Conservation (phyloP, 2,329 filamentous ascomycete species). For the Curvularia verruculosa region DNA sequence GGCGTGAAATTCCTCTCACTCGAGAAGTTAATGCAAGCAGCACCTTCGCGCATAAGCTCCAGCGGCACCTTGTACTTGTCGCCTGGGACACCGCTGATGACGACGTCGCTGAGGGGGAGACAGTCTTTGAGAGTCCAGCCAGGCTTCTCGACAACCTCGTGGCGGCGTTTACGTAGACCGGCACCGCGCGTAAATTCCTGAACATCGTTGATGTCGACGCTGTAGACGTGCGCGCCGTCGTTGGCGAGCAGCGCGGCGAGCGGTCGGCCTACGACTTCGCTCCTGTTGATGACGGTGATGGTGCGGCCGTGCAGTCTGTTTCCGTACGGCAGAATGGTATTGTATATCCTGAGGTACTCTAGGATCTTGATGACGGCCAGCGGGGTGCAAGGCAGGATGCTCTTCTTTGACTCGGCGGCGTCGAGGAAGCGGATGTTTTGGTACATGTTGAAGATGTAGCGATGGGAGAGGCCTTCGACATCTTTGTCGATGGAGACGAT, state of each 20-base stretch:
- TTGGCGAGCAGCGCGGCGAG: conserved; percentile 93
- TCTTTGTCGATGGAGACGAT: conserved; percentile 90
- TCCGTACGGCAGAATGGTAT: conserved; percentile 88
- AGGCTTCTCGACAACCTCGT: conserved; percentile 84
- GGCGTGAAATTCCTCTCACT: conserved; percentile 93
- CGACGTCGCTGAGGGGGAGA: conserved; percentile 86
- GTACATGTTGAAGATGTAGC: conserved; percentile 99
- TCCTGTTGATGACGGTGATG: conserved; percentile 94
- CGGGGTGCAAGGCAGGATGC: conserved; percentile 92
- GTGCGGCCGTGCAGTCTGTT: conserved; percentile 93
- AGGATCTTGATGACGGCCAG: conserved; percentile 96
- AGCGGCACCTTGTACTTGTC: conserved; percentile 90
- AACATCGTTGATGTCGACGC: conserved; percentile 87
- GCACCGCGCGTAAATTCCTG: conserved; percentile 90
- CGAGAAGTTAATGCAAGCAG: conserved; percentile 98
- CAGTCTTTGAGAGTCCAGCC: conserved; percentile 81
- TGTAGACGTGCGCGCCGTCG: conserved; percentile 94
- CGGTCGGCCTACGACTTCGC: conserved; percentile 92
- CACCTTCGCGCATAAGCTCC: conserved; percentile 81
- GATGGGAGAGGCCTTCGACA: conserved; percentile 91
- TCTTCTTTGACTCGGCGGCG: conserved; percentile 79
- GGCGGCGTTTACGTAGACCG: conserved; percentile 82
- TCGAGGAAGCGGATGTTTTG: conserved; percentile 97
- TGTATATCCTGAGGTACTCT: conserved; percentile 95
- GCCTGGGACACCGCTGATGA: conserved; percentile 89